Percentiles rank a stretch among this genome's conserved stretches.
phyloP scores from a whole-genome alignment of 306 rosid genomes.

The Begonia loranthoides region DNA sequence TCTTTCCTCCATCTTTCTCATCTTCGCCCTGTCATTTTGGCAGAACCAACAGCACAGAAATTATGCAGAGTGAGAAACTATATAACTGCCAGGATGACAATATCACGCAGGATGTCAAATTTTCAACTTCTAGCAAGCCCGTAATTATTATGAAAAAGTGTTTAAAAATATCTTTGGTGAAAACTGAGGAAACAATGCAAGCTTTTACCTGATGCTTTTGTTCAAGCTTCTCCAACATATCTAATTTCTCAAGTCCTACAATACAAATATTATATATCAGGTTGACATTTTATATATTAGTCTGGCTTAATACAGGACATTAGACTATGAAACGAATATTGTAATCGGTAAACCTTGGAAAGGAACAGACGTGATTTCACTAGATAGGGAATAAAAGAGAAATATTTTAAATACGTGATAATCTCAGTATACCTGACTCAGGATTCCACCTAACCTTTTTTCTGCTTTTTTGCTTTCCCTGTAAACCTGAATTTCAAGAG shows the following conservation, averaged over 20 bases:
- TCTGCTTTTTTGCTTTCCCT: slow-evolving; percentile 5
- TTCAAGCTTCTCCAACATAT: slow-evolving; percentile 12
- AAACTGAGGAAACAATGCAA: not conserved
- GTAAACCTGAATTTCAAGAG: slow-evolving; percentile 10
- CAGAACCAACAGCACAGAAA: not conserved
- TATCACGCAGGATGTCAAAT: not conserved
- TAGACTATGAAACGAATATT: too few relatives aligned
- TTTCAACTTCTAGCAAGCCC: too few relatives aligned
- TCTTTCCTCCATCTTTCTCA: not conserved
- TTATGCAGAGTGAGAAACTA: not conserved
- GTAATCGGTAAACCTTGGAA: too few relatives aligned
- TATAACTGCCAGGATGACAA: not conserved
- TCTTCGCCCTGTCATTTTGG: not conserved
- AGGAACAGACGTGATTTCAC: not conserved
- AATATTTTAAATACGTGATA: not conserved
- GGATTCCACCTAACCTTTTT: slow-evolving; percentile 13
- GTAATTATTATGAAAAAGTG: too few relatives aligned
- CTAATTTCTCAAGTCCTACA: slow-evolving; percentile 10
- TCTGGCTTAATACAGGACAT: too few relatives aligned
- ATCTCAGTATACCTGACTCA: slow-evolving; percentile 10
- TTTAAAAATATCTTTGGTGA: too few relatives aligned
- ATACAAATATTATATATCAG: not conserved
- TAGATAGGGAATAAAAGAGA: not conserved
- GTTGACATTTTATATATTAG: not conserved
- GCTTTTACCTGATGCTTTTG: slow-evolving; percentile 5